These are phyloP conservation scores for Pythium sukuiense DNA, from an alignment of 352 stramenopile genomes.

Conservation along the genomic window DNA sequence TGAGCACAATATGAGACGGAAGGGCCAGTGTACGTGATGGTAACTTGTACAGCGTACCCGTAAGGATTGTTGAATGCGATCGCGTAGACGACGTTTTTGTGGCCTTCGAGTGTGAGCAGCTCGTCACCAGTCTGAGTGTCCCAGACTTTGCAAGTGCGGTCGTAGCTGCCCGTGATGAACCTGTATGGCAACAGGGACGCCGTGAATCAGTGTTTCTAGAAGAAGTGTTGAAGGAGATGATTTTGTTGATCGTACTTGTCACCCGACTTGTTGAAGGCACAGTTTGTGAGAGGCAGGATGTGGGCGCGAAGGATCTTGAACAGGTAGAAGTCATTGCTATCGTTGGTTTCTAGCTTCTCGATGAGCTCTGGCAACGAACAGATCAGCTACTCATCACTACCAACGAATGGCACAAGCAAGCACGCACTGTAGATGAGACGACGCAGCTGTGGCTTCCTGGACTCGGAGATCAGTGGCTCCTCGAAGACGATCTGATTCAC, in stretches of 20 bases:
- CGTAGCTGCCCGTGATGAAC: conserved; percentile 96
- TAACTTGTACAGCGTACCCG: conserved; percentile 41
- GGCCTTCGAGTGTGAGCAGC: conserved; percentile 91
- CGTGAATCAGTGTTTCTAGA: neutral
- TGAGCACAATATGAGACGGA: neutral
- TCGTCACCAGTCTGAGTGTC: conserved; percentile 94
- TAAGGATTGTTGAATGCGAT: conserved; percentile 98
- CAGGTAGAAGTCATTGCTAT: conserved; percentile 95
- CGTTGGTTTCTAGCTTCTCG: conserved; percentile 94
- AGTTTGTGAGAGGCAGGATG: conserved; percentile 96
- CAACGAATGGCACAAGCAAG: neutral
- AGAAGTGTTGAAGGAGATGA: too few relatives aligned
- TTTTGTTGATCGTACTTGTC: conserved; percentile 73
- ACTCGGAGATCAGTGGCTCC: conserved; percentile 92
- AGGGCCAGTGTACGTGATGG: too few relatives aligned
- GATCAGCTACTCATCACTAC: neutral
- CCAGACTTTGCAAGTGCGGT: conserved; percentile 95
- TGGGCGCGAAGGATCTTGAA: conserved; percentile 96
- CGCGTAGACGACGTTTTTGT: conserved; percentile 96
- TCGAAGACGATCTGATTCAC: conserved; percentile 96
- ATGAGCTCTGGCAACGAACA: conserved; percentile 78
- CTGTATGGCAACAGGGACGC: conserved; percentile 26
- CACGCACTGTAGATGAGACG: conserved; percentile 91
- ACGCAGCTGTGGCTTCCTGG: conserved; percentile 92
- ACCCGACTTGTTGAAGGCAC: conserved; percentile 96